phyloP scores from a whole-genome alignment of 768 basidiomycete genomes.

The Hemileccinum rubropunctum region DNA sequence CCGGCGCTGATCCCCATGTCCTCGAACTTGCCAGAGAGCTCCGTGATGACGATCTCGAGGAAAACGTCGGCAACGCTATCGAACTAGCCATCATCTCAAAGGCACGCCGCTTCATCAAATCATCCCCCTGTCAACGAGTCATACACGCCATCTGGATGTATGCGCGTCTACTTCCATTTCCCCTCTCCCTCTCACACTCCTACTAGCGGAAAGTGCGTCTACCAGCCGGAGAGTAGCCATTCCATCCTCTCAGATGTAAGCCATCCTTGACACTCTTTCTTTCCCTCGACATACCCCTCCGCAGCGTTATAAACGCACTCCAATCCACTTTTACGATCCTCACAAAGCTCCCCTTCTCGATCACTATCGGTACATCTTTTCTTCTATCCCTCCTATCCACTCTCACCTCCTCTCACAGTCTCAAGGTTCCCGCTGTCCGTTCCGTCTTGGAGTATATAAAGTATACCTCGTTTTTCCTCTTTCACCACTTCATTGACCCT shows the following conservation, averaged over 20 bases:
- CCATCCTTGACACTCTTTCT: not conserved
- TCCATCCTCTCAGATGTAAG: constrained; percentile 86
- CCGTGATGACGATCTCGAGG: constrained; percentile 68
- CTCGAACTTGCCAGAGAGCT: constrained; percentile 60
- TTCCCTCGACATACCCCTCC: not conserved
- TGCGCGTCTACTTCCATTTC: constrained; percentile 20
- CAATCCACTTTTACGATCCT: constrained; percentile 93
- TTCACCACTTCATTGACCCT: not conserved
- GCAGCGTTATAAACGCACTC: constrained; percentile 90
- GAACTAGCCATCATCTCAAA: constrained; percentile 89
- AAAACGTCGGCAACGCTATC: constrained; percentile 86
- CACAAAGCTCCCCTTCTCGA: constrained; percentile 92
- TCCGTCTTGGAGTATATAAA: constrained; percentile 88
- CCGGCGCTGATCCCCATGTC: constrained; percentile 63
- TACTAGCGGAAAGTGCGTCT: constrained; percentile 84
- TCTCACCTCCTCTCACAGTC: constrained; percentile 37
- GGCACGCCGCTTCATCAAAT: constrained; percentile 88
- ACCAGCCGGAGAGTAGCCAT: constrained; percentile 83
- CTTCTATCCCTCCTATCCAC: not conserved
- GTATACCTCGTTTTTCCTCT: constrained; percentile 36
- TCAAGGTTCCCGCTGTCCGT: constrained; percentile 92
- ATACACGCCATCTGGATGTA: constrained; percentile 83
- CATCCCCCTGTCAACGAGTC: constrained; percentile 85
- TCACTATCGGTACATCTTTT: constrained; percentile 73
- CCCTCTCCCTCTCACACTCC: constrained; percentile 13